These are phyloP conservation scores for Agrostemma githago DNA, from an alignment of 148 eudicot genomes.

Conservation along the genomic window DNA sequence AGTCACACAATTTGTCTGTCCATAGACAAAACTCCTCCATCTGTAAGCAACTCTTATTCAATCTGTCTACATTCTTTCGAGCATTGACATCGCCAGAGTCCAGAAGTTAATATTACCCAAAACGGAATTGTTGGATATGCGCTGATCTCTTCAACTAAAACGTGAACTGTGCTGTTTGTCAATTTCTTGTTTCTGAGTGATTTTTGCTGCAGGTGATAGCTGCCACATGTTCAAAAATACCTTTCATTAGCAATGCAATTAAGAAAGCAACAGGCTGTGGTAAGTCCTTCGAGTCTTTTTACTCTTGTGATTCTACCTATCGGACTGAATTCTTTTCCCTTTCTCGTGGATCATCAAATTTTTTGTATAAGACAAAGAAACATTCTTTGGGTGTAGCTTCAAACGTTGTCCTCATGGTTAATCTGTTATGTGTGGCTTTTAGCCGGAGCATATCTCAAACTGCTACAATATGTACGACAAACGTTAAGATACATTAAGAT, in stretches of 20 bases:
- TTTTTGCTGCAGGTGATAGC: slow-evolving; percentile 58
- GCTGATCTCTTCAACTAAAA: neutral
- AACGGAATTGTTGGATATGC: neutral
- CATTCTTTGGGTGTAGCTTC: no score
- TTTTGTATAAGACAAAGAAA: no score
- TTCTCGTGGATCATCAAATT: neutral
- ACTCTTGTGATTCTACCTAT: neutral
- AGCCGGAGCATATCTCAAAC: no score
- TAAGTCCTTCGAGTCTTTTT: slow-evolving; percentile 32
- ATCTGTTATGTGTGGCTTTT: no score
- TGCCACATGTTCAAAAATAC: slow-evolving; percentile 92
- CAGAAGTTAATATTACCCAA: neutral
- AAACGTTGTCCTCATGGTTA: no score
- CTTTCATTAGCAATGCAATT: slow-evolving; percentile 80
- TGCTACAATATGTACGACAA: no score
- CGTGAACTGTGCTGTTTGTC: neutral
- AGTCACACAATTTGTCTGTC: neutral
- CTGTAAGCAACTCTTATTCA: slow-evolving; percentile 47
- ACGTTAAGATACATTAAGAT: no score
- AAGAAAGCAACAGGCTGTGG: slow-evolving; percentile 88
- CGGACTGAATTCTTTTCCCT: neutral
- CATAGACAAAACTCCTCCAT: slow-evolving; percentile 78
- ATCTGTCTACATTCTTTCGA: no score
- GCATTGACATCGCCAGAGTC: no score
- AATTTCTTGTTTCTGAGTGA: slow-evolving; percentile 7